A percentile compares a stretch with the other conserved stretches of the same genome.
Evolutionary conservation across 805 yeast species (phyloP).

Genomic region (Candida railenensis): DNA sequence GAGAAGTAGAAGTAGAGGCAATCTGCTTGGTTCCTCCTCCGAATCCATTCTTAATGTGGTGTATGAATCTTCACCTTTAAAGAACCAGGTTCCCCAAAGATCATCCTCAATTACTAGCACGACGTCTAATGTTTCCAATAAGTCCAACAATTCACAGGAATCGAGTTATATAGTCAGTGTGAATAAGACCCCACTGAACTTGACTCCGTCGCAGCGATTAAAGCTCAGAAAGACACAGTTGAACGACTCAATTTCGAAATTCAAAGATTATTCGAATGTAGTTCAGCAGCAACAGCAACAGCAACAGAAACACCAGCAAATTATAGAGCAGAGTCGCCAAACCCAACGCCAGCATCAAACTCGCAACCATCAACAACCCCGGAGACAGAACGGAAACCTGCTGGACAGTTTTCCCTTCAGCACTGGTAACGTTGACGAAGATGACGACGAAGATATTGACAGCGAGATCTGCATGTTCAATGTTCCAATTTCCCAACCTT

Average conservation of each 20-base stretch:
- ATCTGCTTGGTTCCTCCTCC: background rate
- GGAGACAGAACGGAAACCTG: background rate
- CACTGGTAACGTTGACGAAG: conserved; percentile 4
- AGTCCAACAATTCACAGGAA: conserved; percentile 7
- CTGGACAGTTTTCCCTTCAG: too few relatives aligned
- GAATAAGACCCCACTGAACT: conserved; percentile 21
- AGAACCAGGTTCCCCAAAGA: conserved; percentile 13
- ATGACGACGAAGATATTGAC: conserved; percentile 13
- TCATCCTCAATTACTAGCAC: conserved; percentile 17
- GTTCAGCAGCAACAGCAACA: background rate
- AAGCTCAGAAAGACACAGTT: conserved; percentile 23
- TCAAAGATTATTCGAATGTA: conserved; percentile 8
- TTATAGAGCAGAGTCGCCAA: background rate
- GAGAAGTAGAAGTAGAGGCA: too few relatives aligned
- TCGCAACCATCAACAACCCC: background rate
- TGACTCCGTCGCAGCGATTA: conserved; percentile 32
- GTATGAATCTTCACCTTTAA: conserved; percentile 15
- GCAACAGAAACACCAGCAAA: background rate
- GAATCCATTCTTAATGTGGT: background rate
- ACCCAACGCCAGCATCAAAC: background rate
- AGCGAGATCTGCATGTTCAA: conserved; percentile 55
- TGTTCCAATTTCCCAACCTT: conserved; percentile 62
- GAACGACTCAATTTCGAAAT: conserved; percentile 21
- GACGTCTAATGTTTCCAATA: conserved; percentile 7
- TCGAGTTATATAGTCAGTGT: conserved; percentile 16